Conservation (phyloP, 164 flowering plant genomes). For the Stephania yunnanensis region DNA sequence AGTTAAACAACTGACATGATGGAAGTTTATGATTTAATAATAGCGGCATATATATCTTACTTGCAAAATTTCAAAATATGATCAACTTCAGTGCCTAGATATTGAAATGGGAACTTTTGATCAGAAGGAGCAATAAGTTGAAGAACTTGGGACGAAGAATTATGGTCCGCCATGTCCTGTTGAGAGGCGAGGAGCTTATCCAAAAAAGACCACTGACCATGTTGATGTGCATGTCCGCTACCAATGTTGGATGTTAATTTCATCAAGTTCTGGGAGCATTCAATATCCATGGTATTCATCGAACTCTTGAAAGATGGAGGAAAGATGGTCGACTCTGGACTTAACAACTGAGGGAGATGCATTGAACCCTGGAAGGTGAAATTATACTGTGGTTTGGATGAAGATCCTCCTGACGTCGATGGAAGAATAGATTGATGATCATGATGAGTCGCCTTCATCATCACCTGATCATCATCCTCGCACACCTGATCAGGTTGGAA, state of each 20-base stretch:
- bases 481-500: slow-evolving; percentile 21
- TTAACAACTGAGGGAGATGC: slow-evolving; percentile 63
- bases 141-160: slow-evolving; percentile 18
- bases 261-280: slow-evolving; percentile 42
- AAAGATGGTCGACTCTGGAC: slow-evolving; percentile 33
- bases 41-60: slow-evolving; percentile 15
- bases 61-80: slow-evolving; percentile 37
- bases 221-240: slow-evolving; percentile 21
- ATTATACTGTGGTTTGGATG: slow-evolving; percentile 17
- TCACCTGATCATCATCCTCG: slow-evolving; percentile 20
- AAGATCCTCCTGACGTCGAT: slow-evolving; percentile 24
- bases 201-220: slow-evolving; percentile 66
- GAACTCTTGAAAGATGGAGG: slow-evolving; percentile 22
- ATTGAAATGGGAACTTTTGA: slow-evolving; percentile 40
- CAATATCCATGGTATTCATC: slow-evolving; percentile 33
- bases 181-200: slow-evolving; percentile 73
- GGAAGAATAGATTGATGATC: slow-evolving; percentile 9
- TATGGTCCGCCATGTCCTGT: slow-evolving; percentile 28
- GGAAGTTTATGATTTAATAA: too few species aligned
- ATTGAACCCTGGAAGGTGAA: slow-evolving; percentile 38
- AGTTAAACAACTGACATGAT: too few species aligned
- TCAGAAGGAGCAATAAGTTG: slow-evolving; percentile 20
- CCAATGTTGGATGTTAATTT: slow-evolving; percentile 22
- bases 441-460: slow-evolving; percentile 20
- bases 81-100: slow-evolving; percentile 39